A percentile compares a stretch with the other conserved stretches of the same genome.
phyloP scores from a whole-genome alignment of 140 eudicot species.

The Flaveria floridana region DNA sequence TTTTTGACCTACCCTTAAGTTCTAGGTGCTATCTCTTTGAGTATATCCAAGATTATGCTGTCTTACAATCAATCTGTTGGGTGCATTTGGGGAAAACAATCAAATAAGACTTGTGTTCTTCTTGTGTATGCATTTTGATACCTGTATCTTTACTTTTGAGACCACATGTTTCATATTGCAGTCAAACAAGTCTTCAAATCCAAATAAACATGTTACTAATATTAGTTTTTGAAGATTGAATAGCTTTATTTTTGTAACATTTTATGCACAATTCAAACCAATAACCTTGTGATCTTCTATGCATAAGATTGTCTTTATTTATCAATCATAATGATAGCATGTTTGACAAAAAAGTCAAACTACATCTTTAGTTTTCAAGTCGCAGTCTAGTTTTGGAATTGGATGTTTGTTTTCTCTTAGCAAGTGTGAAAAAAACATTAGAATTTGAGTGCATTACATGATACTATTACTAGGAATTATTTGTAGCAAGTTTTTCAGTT shows the following conservation, averaged over 20 bases:
- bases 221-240: not conserved
- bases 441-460: not conserved
- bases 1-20: not conserved
- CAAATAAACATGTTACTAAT: not conserved
- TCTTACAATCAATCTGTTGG: not conserved
- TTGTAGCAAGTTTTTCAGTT: not conserved
- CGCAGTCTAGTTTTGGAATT: not conserved
- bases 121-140: constrained; percentile 1
- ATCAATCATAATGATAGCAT: not conserved
- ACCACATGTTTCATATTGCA: not conserved
- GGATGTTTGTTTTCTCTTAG: not conserved
- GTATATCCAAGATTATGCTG: not conserved
- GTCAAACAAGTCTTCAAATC: constrained; percentile 4
- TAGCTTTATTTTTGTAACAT: not conserved
- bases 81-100: not conserved
- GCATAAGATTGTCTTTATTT: not conserved
- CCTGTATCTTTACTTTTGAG: constrained; percentile 2
- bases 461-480: not conserved
- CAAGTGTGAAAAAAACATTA: not conserved
- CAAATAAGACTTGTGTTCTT: constrained; percentile 7
- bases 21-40: not conserved
- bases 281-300: not conserved
- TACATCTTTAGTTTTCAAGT: not conserved
- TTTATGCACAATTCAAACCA: not conserved
- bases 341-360: not conserved